phyloP scores from a whole-genome alignment of 345 rosid genomes.

The Citrus cavaleriei region DNA sequence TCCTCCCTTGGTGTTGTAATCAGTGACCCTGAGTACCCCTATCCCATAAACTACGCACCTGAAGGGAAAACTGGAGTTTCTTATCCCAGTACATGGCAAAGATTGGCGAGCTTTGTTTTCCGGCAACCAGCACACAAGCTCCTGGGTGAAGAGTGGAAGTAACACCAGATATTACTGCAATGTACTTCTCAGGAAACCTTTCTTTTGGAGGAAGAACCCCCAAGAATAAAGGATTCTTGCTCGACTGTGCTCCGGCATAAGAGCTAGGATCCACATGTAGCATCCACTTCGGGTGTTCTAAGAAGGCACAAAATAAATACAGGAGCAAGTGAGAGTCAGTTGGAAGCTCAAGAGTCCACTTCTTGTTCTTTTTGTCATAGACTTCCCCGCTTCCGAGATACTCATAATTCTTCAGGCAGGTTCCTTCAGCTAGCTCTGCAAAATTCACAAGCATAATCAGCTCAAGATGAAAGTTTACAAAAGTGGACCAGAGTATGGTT shows the following conservation, averaged over 20 bases:
- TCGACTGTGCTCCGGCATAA: slow-evolving; percentile 73
- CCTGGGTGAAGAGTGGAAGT: slow-evolving; percentile 86
- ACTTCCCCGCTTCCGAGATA: slow-evolving; percentile 65
- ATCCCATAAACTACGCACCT: slow-evolving; percentile 41
- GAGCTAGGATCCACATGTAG: slow-evolving; percentile 87
- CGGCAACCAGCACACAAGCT: slow-evolving; percentile 71
- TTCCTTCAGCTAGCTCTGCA: slow-evolving; percentile 89
- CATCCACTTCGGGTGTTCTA: slow-evolving; percentile 99
- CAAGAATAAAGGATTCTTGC: slow-evolving; percentile 82
- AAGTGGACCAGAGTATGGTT: neutral
- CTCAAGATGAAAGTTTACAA: neutral
- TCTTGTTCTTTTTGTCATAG: slow-evolving; percentile 63
- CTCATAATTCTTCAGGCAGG: slow-evolving; percentile 88
- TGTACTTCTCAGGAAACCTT: slow-evolving; percentile 87
- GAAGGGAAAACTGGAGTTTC: slow-evolving; percentile 77
- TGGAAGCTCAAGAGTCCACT: slow-evolving; percentile 78
- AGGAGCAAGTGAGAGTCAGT: slow-evolving; percentile 87
- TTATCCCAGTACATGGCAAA: slow-evolving; percentile 92
- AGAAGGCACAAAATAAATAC: slow-evolving; percentile 86
- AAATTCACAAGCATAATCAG: slow-evolving; percentile 11
- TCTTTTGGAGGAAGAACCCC: slow-evolving; percentile 87
- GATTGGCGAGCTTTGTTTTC: slow-evolving; percentile 62
- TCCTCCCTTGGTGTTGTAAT: neutral
- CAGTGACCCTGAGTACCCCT: neutral
- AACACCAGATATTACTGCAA: slow-evolving; percentile 61